Evolutionary conservation across 2,329 filamentous ascomycete species (phyloP), one percentile per base, ranked within the genome.

Genomic region (Talaromyces rugulosus): DNA sequence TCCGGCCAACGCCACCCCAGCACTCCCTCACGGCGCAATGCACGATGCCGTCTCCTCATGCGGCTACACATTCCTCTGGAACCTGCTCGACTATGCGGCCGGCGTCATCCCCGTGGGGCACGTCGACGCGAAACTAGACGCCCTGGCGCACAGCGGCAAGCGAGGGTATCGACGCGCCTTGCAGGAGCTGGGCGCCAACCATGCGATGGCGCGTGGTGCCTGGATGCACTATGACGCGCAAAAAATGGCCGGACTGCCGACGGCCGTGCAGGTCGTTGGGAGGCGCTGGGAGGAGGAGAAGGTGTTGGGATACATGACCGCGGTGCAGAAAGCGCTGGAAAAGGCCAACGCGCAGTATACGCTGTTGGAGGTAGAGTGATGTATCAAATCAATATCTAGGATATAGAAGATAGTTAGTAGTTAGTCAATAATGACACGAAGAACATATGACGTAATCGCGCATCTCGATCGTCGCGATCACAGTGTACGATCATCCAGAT

Each of bases 41-140:
- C 85, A 86, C 67, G 88, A 94, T 68, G 91, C 91, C 2, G 87
- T 95, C 52, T 90, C 89, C 65, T 91, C 88, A 67, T 97, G 93
- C 70, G 92, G 92, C 1, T 97, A 98, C 72, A 97, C 93, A 0
- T 96, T 97, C 73, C 77, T 96, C 61, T 98, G 95, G 80, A 97
- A 97, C 69, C 67, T 97, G 86, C 85, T 97, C 56, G 94, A 97
- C 72, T 97, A 97, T 76, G 86, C 90, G 1, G 85, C 86, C 12
- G 93, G 93, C 42, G 86, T 96, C 40, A 71, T 98, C 27, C 93
- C 94, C 0, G 87, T 97, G 1, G 94, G 91, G 0, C 90, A 92
- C 63, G 93, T 97, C 0, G 89, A 96, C 66, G 70, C 75, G 1
- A 80, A 86, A 50, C 90, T 95, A 70, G 82, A 85, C 65, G 81